Conservation (phyloP, 2,329 filamentous ascomycete species). For the Aspergillus felis region DNA sequence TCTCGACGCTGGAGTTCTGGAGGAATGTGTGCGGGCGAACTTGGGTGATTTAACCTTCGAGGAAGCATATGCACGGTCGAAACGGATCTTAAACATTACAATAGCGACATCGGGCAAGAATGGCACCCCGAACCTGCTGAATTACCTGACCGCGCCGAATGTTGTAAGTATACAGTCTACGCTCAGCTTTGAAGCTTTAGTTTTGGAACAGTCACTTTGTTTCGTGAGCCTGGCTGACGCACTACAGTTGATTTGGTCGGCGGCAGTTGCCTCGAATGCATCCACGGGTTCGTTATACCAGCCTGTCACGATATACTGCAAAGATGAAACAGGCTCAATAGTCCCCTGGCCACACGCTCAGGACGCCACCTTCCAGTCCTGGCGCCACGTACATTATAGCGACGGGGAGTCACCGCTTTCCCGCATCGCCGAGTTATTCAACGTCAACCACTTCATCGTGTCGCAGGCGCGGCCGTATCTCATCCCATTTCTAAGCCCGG, state of each 20-base stretch:
- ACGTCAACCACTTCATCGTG: constrained; percentile 92
- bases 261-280: constrained; percentile 40
- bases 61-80: constrained; percentile 82
- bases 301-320: constrained; percentile 68
- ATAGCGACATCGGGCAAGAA: constrained; percentile 71
- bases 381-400: constrained; percentile 61
- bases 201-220: neutral
- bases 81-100: constrained; percentile 86
- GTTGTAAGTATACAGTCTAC: constrained; percentile 58
- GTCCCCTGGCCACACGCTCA: constrained; percentile 65
- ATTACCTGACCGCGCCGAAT: constrained; percentile 89
- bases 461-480: constrained; percentile 88
- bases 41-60: constrained; percentile 89
- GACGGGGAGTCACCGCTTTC: constrained; percentile 66
- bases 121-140: constrained; percentile 78
- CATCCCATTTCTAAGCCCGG: constrained; percentile 76
- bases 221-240: constrained; percentile 1
- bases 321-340: constrained; percentile 68
- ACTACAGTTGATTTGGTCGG: constrained; percentile 57
- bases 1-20: constrained; percentile 74
- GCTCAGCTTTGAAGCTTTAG: neutral
- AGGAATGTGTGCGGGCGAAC: constrained; percentile 78
- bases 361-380: constrained; percentile 63
- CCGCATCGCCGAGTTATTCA: constrained; percentile 77
- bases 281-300: constrained; percentile 61